Evolutionary conservation across 1,284 basidiomycete species (phyloP).

Genomic region (Irpex lacteus): DNA sequence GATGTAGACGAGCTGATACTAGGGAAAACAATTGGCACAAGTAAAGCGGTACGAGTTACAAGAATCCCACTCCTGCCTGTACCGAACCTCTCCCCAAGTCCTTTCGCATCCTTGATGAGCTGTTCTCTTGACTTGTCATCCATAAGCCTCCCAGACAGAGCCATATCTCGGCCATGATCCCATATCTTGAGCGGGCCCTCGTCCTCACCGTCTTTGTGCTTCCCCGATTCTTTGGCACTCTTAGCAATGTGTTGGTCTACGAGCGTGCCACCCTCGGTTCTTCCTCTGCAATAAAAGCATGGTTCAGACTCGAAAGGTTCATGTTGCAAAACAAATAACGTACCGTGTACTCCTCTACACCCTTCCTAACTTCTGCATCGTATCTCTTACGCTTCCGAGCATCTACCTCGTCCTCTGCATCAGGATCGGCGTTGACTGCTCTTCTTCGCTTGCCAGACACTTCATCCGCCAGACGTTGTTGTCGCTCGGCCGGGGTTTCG

Average conservation of each 20-base stretch:
- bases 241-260: constrained; percentile 58
- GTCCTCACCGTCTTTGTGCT: constrained; percentile 39
- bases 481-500: constrained; percentile 86
- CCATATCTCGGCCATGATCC: constrained; percentile 89
- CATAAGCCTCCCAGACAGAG: constrained; percentile 78
- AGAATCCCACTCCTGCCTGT: constrained; percentile 63
- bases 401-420: constrained; percentile 42
- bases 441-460: constrained; percentile 80
- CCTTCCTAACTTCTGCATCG: constrained; percentile 66
- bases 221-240: constrained; percentile 29
- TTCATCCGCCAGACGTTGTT: constrained; percentile 84
- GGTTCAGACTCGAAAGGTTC: not conserved
- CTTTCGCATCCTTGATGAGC: constrained; percentile 76
- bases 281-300: constrained; percentile 44
- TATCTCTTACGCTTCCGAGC: constrained; percentile 50
- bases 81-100: constrained; percentile 80
- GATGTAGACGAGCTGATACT: not conserved
- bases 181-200: constrained; percentile 69
- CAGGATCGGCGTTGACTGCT: constrained; percentile 50
- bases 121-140: constrained; percentile 77
- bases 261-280: constrained; percentile 65
- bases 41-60: constrained; percentile 25
- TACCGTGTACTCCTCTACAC: constrained; percentile 82
- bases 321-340: constrained; percentile 24
- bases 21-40: not conserved